Evolutionary conservation across 805 yeast genomes (phyloP).

Genomic region (Lipomyces oligophaga): DNA sequence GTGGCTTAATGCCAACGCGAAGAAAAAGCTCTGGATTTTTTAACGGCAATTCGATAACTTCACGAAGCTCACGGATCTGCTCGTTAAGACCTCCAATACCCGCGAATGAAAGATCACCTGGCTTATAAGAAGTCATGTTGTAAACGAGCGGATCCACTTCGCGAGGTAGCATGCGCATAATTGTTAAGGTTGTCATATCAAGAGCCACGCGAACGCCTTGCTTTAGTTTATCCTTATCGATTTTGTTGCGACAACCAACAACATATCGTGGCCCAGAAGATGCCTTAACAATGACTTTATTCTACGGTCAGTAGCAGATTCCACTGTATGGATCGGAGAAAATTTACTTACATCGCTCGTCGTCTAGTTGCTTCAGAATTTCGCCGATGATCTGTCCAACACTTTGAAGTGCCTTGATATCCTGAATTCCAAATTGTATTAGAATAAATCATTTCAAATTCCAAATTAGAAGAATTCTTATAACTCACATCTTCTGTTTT

Average conservation of each 20-base stretch:
- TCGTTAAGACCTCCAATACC: constrained; percentile 96
- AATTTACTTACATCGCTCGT: constrained; percentile 59
- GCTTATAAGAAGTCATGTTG: constrained; percentile 96
- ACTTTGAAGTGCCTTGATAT: constrained; percentile 92
- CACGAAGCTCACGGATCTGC: constrained; percentile 93
- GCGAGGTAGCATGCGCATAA: constrained; percentile 94
- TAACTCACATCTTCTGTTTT: constrained; percentile 71
- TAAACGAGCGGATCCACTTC: constrained; percentile 98
- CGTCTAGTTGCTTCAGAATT: constrained; percentile 89
- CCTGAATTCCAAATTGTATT: constrained; percentile 37
- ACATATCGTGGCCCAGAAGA: constrained; percentile 96
- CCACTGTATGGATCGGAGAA: not conserved
- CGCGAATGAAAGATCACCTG: constrained; percentile 92
- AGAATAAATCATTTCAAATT: not conserved
- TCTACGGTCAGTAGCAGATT: not conserved
- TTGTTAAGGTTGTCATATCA: constrained; percentile 96
- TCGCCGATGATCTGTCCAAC: constrained; percentile 98
- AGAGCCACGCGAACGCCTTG: constrained; percentile 95
- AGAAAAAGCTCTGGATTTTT: constrained; percentile 94
- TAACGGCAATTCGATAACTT: constrained; percentile 93
- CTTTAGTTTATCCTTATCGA: constrained; percentile 73
- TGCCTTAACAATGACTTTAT: constrained; percentile 76
- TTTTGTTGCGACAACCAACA: constrained; percentile 93
- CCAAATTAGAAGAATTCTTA: constrained; percentile 1
- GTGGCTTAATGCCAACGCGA: constrained; percentile 97